Evolutionary conservation across 805 yeast genomes (phyloP), one percentile per base, ranked within the genome.

Genomic region (Hanseniaspora nectarophila): DNA sequence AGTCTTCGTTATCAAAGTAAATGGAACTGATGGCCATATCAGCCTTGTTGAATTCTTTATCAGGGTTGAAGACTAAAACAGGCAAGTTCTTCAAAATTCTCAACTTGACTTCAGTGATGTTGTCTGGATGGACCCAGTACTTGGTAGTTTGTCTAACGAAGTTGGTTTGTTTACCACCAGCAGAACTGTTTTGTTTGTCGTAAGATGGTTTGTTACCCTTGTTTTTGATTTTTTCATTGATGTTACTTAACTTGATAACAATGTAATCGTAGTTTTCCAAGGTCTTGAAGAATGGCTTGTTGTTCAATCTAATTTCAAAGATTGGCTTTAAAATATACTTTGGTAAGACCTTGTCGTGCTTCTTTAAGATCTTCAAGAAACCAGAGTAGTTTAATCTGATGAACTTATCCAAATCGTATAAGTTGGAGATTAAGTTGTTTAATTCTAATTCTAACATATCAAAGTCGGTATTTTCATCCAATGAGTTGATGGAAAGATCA

Each of bases 111-210:
- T 92, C 97, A 15, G 97, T 92, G 65, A 92, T 88, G 67, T 92
- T 90, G 68, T 92, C 97, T 2, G 97, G 96, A 63, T 92, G 98
- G 31, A 92, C 97, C 99, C 99, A 92, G 70, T 92, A 92, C 65
- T 92, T 92, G 7, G 98, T 92, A 20, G 98, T 92, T 70, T 92
- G 98, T 69, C 98, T 83, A 43, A 92, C 97, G 62, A 92, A 92
- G 71, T 92, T 92, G 68, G 92, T 98, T 73, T 89, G 97, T 40
- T 83, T 76, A 42, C 98, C 98, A 63, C 98, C 98, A n/a, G 98
- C 97, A 5, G 97, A 66, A 4, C 95, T 81, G 43, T 49, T 49
- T 20, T 49, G 45, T 10, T 49, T 49, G 69, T 92, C 98, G 57
- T 97, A 97, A 61, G 79, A 76, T 37, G 87, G 85, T 13, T 98